These are phyloP conservation scores for Chlamydomonas reinhardtii DNA, from an alignment of 163 green algal species.

Conservation along the genomic window DNA sequence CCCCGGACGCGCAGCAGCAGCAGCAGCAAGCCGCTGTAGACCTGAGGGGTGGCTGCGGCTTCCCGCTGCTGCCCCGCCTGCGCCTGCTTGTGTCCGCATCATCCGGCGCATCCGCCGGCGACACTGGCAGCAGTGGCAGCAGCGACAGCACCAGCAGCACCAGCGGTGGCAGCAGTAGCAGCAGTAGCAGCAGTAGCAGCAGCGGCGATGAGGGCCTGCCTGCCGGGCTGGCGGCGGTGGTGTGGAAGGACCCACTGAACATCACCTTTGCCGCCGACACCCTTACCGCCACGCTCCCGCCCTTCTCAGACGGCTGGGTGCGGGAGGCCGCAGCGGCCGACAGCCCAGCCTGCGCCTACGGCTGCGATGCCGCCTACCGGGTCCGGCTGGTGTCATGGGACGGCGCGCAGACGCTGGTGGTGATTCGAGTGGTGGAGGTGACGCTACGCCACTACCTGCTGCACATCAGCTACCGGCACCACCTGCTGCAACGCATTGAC, in stretches of 20 bases:
- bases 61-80: conserved; percentile 46
- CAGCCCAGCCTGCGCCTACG: conserved; percentile 43
- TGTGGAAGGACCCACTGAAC: conserved; percentile 62
- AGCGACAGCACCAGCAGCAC: background rate
- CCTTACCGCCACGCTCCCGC: conserved; percentile 31
- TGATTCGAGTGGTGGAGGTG: conserved; percentile 42
- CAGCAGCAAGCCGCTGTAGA: conserved; percentile 10
- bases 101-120: background rate
- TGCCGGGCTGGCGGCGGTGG: conserved; percentile 13
- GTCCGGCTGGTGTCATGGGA: conserved; percentile 30
- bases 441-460: conserved; percentile 40
- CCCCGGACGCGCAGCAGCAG: no score
- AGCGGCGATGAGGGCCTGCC: background rate
- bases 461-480: conserved; percentile 58
- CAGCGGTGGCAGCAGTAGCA: background rate
- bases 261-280: conserved; percentile 51
- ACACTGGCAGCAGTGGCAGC: no score
- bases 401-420: conserved; percentile 54
- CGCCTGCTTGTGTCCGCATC: conserved; percentile 1
- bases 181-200: background rate
- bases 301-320: conserved; percentile 40
- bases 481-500: conserved; percentile 35
- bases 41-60: conserved; percentile 50
- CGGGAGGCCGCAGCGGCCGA: conserved; percentile 35
- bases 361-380: conserved; percentile 53